Evolutionary conservation across 148 eudicot genomes (phyloP).

Genomic region (Rhododendron griersonianum): DNA sequence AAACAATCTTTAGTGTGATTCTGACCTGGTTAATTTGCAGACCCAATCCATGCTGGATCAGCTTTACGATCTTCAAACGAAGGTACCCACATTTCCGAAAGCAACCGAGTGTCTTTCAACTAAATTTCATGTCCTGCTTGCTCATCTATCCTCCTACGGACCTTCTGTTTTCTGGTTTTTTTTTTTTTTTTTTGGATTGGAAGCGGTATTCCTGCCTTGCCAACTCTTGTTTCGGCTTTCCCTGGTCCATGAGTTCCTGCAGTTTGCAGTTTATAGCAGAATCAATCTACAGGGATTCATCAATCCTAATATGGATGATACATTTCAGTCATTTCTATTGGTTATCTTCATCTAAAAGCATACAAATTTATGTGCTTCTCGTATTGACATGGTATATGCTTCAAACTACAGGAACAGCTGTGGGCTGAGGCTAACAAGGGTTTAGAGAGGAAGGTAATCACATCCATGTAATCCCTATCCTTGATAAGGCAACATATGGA

Average conservation of each 20-base stretch:
- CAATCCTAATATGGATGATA: neutral
- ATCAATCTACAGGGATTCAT: neutral
- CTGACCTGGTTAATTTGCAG: slow-evolving; percentile 25
- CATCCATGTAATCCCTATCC: neutral
- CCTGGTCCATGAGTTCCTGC: neutral
- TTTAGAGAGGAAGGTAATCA: slow-evolving; percentile 38
- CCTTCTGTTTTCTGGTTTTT: neutral
- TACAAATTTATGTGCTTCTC: neutral
- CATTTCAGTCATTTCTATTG: neutral
- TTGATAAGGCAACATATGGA: neutral
- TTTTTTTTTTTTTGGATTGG: neutral
- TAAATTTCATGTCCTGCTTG: neutral
- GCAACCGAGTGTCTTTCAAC: neutral
- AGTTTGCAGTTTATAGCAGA: neutral
- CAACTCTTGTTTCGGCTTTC: neutral
- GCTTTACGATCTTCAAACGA: slow-evolving; percentile 48
- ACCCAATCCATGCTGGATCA: slow-evolving; percentile 59
- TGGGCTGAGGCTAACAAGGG: slow-evolving; percentile 47
- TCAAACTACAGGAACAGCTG: slow-evolving; percentile 34
- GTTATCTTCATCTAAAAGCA: neutral
- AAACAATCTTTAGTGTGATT: neutral
- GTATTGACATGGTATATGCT: neutral
- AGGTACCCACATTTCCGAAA: slow-evolving; percentile 22
- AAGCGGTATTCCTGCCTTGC: neutral
- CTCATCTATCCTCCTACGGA: neutral